Base-by-base conservation (phyloP, 176 grass and related monocot species). In the Elymus sibiricus region DNA sequence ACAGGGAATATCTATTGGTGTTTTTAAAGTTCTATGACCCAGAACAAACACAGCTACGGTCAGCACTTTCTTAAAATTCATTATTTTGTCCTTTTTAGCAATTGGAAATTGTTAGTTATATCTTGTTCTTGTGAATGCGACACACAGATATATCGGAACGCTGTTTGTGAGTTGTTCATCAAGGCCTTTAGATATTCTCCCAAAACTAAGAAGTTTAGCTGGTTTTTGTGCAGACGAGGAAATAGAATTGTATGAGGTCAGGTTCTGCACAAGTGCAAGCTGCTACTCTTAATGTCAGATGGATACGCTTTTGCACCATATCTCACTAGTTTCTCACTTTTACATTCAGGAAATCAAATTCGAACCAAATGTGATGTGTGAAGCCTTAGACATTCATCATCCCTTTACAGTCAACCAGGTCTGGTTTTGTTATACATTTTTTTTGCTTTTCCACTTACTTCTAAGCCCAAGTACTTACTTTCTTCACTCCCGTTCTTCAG, bases 21-120 rank as follows among this genome's bases (percentile, higher is more conserved):
- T 92, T 92, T 28, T 68, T 92, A 73, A 92, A 92, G 77, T 65
- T 79, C n/a, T 88, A 86, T 85, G 84, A 92, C 24, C 87, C 87
- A 64, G 83, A 60, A 35, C 78, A 84, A 79, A 71, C 34, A 35
- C 67, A 86, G 28, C 67, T 92, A 40, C 37, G 74, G 90, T 92
- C 49, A 55, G 71, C n/a, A 58, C 55, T 9, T 58, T 0, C n/a
- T 53, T 59, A 3, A 44, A 73, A 43, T 22, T 73, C 39, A 53
- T 53, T 53, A 53, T 72, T 5, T 13, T 65, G 17, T 31, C 6
- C 7, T 39, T 63, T 53, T 38, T 40, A 66, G 11, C 64, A 49
- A 53, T 64, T 22, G 15, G 26, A 4, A 38, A 53, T 53, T 76
- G 34, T 29, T 39, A 53, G 16, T 19, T 5, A 55, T 13, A 12